Evolutionary conservation across 139 green algal genomes (phyloP).

Genomic region (Chlamydomonas applanata): DNA sequence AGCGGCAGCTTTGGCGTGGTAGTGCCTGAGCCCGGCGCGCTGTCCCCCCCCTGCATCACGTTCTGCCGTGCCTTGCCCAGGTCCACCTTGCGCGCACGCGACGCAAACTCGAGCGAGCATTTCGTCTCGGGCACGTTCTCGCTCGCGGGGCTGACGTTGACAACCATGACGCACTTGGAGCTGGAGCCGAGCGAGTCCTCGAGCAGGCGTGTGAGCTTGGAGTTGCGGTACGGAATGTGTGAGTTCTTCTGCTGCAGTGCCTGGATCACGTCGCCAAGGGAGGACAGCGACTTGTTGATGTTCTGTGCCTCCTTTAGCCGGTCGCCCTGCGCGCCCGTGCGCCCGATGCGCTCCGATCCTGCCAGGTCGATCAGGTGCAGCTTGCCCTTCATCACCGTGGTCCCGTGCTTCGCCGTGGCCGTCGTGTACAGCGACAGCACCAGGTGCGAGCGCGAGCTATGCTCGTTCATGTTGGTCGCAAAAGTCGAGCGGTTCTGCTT

Average conservation of each 20-base stretch:
- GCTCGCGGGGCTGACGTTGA: slow-evolving; percentile 43
- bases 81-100: slow-evolving; percentile 55
- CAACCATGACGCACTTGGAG: slow-evolving; percentile 39
- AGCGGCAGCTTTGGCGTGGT: too few species aligned
- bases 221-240: slow-evolving; percentile 69
- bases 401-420: neutral
- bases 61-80: too few species aligned
- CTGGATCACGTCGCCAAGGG: slow-evolving; percentile 71
- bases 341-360: slow-evolving; percentile 60
- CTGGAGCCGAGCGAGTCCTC: slow-evolving; percentile 61
- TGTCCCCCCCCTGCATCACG: too few species aligned
- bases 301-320: slow-evolving; percentile 78
- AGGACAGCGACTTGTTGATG: slow-evolving; percentile 75
- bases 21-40: too few species aligned
- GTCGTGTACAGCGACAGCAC: slow-evolving; percentile 65
- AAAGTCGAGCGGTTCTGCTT: slow-evolving; percentile 58
- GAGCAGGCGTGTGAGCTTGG: slow-evolving; percentile 62
- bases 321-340: slow-evolving; percentile 53
- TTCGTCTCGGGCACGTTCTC: slow-evolving; percentile 59
- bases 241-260: slow-evolving; percentile 61
- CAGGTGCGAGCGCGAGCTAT: slow-evolving; percentile 66
- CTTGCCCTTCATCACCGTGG: slow-evolving; percentile 43
- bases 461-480: slow-evolving; percentile 81
- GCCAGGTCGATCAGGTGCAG: slow-evolving; percentile 72
- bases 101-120: slow-evolving; percentile 69